Evolutionary conservation across 2,329 filamentous ascomycete genomes (phyloP), one percentile per base, ranked within the genome.

Genomic region (Alternaria sp.): DNA sequence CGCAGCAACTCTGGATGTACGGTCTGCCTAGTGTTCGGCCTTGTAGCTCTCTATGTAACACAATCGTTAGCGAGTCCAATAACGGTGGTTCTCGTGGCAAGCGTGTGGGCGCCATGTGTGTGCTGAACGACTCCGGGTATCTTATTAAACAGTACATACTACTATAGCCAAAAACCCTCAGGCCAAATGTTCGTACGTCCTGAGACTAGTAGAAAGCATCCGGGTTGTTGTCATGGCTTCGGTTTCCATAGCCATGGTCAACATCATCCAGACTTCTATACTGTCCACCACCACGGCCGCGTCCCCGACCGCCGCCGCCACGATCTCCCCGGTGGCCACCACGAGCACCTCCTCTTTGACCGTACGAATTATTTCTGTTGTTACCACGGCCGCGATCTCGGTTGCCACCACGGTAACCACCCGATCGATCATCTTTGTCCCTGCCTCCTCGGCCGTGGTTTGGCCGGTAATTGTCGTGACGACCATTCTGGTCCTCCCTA

Each of bases 251-350:
- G 36, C 56, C 67, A 51, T 66, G 56, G 33, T 74, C 73, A 33
- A 78, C 77, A 63, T 81, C 80, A 58, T 82, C 80, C 26, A 82
- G 69, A 60, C 78, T 80, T 49, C 74, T 69, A 62, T 82, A 82
- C 36, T 73, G 72, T 24, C 56, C 56, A 26, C 73, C 66, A 17
- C 73, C 67, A 36, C 75, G 68, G 17, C 76, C 71, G 48, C 76
- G 71, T 49, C 72, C 69, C 54, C 71, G 64, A 31, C 62, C 68
- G 23, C 65, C 67, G 40, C 51, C 78, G 75, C 64, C 72, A 54
- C 79, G 69, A 55, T 75, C 80, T 51, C 75, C 69, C 6, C 73
- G 70, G 44, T 76, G 57, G 39, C 83, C 83, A 26, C 74, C 79
- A 13, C 82, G 80, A 37, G 79, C 73, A 6, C 73, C 70, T 51